Percentiles rank a stretch among this genome's conserved stretches.
Evolutionary conservation across 352 stramenopile genomes (phyloP).

Genomic region (Globisporangium nodosum): DNA sequence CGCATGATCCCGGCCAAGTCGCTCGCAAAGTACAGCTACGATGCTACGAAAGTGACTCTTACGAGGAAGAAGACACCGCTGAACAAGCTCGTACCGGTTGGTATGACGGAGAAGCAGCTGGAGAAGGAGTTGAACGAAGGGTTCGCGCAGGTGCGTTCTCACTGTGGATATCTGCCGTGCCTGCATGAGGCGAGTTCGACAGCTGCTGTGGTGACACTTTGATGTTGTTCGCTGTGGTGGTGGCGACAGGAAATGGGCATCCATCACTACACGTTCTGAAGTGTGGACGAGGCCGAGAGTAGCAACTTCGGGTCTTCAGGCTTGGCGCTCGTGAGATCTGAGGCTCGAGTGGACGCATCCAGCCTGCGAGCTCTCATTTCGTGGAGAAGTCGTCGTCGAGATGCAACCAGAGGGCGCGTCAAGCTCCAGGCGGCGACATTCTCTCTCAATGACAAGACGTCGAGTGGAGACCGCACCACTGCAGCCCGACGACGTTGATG

Average conservation of each 20-base stretch:
- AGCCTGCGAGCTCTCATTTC: too few relatives aligned
- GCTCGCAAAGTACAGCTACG: constrained; percentile 41
- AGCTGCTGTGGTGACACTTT: not conserved
- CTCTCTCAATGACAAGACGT: not conserved
- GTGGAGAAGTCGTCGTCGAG: not conserved
- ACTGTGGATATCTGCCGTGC: not conserved
- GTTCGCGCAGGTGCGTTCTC: constrained; percentile 34
- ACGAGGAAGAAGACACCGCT: constrained; percentile 62
- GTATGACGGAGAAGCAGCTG: constrained; percentile 35
- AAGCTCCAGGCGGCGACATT: not conserved
- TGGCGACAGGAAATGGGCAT: constrained; percentile 43
- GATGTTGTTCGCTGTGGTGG: not conserved
- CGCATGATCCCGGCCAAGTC: constrained; percentile 39
- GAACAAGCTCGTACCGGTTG: constrained; percentile 38
- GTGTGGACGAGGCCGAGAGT: not conserved
- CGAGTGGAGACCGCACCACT: constrained; percentile 17
- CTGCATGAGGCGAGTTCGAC: not conserved
- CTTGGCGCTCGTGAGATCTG: too few relatives aligned
- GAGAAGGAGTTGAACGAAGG: constrained; percentile 67
- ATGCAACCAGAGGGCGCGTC: not conserved
- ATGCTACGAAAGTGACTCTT: constrained; percentile 32
- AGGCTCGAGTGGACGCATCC: too few relatives aligned
- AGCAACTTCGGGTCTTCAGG: not conserved
- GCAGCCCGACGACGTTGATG: constrained; percentile 57
- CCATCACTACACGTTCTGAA: constrained; percentile 38